These are phyloP conservation scores for Paecilomyces fulvus DNA, from an alignment of 2,329 filamentous ascomycete species.

Conservation along the genomic window DNA sequence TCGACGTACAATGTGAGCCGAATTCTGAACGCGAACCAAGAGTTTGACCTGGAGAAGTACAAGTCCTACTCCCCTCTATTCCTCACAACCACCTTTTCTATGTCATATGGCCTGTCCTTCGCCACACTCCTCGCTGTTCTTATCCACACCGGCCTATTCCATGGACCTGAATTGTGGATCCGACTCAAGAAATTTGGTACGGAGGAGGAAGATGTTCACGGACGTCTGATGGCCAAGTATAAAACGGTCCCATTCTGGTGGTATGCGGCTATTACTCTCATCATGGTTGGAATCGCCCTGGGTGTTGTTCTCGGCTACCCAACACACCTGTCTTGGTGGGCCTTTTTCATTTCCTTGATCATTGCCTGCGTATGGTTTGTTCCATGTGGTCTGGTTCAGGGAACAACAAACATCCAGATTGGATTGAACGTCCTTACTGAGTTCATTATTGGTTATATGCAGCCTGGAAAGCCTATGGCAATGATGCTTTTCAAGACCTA, in stretches of 20 bases:
- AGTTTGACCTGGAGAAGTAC: constrained; percentile 56
- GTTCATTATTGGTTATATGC: constrained; percentile 65
- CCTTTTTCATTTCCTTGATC: constrained; percentile 56
- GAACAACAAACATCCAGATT: constrained; percentile 58
- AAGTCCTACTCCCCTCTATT: constrained; percentile 53
- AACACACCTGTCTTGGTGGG: constrained; percentile 65
- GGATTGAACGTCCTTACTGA: constrained; percentile 67
- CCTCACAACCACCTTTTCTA: constrained; percentile 61
- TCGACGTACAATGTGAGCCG: constrained; percentile 54
- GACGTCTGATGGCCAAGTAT: constrained; percentile 50
- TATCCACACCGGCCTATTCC: constrained; percentile 59
- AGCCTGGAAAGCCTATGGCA: constrained; percentile 59
- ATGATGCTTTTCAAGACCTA: constrained; percentile 76
- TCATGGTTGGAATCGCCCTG: constrained; percentile 44
- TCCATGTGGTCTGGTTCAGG: constrained; percentile 56
- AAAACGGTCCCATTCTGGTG: constrained; percentile 50
- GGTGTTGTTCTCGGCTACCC: constrained; percentile 46
- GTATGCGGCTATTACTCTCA: constrained; percentile 41
- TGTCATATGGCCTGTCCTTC: constrained; percentile 64
- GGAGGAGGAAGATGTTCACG: constrained; percentile 47
- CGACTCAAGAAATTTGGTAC: constrained; percentile 52
- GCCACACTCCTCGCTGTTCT: constrained; percentile 61
- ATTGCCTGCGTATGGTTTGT: constrained; percentile 58
- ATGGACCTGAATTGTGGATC: constrained; percentile 57
- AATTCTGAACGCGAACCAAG: constrained; percentile 54